These are phyloP conservation scores for Austropuccinia psidii DNA, from an alignment of 1,284 basidiomycete species.

Conservation along the genomic window DNA sequence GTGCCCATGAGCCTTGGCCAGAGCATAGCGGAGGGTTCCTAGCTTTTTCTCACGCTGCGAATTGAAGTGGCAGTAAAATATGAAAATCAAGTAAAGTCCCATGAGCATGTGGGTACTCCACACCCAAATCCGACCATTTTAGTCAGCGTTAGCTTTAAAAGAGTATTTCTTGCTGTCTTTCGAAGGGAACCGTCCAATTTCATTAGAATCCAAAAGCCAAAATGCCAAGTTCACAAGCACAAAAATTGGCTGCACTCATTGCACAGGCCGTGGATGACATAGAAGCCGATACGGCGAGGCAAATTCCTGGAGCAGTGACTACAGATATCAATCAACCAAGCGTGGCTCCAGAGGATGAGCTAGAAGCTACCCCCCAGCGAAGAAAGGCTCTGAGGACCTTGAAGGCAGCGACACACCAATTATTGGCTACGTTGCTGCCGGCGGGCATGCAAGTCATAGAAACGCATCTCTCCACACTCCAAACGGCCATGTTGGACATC, in stretches of 20 bases:
- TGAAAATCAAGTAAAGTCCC: no score
- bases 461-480: background rate
- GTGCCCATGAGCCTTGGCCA: no score
- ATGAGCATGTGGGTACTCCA: no score
- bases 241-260: background rate
- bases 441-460: background rate
- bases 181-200: no score
- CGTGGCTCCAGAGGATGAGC: background rate
- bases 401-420: background rate
- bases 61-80: no score
- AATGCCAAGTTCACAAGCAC: no score
- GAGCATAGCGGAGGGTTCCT: no score
- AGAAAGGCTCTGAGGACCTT: background rate
- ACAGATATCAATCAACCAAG: background rate
- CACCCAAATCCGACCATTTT: no score
- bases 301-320: slow-evolving; percentile 1
- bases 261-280: slow-evolving; percentile 9
- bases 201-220: no score
- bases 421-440: background rate
- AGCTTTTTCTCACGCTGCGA: no score
- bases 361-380: background rate
- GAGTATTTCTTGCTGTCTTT: no score
- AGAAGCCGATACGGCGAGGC: background rate
- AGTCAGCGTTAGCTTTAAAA: no score
- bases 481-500: background rate